Evolutionary conservation across 2,329 filamentous ascomycete genomes (phyloP).

Genomic region (Taxawa tesnikishii): DNA sequence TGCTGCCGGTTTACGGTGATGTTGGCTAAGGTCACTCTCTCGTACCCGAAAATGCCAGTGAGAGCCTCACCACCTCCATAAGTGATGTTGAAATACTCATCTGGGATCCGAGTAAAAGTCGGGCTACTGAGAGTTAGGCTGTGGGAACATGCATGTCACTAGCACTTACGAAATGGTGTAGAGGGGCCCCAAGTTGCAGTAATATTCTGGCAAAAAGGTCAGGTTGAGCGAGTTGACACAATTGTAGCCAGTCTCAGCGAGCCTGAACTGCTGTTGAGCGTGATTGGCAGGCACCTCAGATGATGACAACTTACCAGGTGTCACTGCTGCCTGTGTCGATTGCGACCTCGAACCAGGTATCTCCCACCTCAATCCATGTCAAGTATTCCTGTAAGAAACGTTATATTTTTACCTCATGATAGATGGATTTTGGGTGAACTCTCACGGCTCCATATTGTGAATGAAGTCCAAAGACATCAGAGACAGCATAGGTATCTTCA

Average conservation of each 20-base stretch:
- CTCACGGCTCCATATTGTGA: too few species aligned
- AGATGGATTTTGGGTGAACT: neutral
- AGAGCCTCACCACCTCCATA: conserved; percentile 30
- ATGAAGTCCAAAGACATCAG: too few species aligned
- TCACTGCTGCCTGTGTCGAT: conserved; percentile 38
- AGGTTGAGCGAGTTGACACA: conserved; percentile 17
- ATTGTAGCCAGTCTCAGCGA: conserved; percentile 20
- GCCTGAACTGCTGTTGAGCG: conserved; percentile 1
- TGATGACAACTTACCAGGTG: conserved; percentile 24
- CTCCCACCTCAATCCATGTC: neutral
- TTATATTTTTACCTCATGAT: neutral
- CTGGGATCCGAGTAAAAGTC: conserved; percentile 22
- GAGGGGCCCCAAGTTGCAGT: conserved; percentile 19
- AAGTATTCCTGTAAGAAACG: neutral
- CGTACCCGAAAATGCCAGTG: conserved; percentile 26
- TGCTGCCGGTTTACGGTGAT: conserved; percentile 32
- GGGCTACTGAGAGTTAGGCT: neutral
- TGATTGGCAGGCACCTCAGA: neutral
- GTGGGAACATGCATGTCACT: neutral
- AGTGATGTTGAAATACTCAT: conserved; percentile 29
- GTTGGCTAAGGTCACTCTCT: conserved; percentile 31
- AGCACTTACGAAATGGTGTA: conserved; percentile 14
- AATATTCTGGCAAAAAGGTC: conserved; percentile 5
- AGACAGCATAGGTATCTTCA: neutral
- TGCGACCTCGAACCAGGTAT: conserved; percentile 21